Evolutionary conservation across 805 yeast species (phyloP).

Genomic region (Sugiyamaella americana): DNA sequence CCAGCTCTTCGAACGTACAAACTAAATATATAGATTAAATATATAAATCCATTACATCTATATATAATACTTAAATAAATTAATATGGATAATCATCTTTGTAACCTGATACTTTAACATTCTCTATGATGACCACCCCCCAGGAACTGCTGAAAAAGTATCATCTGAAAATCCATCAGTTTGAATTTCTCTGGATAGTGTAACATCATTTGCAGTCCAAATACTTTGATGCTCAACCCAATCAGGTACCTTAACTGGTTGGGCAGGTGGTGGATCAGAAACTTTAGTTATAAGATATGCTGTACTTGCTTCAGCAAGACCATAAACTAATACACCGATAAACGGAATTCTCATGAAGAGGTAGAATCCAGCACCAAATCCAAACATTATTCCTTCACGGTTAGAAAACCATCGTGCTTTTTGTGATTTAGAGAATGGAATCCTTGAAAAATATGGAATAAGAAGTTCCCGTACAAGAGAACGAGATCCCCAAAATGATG

Average conservation of each 20-base stretch:
- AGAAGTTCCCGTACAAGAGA: constrained; percentile 43
- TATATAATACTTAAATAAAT: no score
- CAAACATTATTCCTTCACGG: constrained; percentile 51
- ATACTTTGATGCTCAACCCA: constrained; percentile 31
- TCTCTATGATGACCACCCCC: constrained; percentile 4
- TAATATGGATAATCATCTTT: no score
- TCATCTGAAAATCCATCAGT: constrained; percentile 6
- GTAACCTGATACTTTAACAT: no score
- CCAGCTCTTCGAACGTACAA: no score
- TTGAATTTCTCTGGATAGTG: not conserved
- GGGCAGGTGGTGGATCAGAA: constrained; percentile 40
- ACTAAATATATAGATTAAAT: no score
- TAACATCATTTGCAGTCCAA: constrained; percentile 26
- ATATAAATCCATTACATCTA: no score
- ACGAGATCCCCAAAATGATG: constrained; percentile 43
- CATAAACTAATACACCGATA: constrained; percentile 43
- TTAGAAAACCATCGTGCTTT: constrained; percentile 45
- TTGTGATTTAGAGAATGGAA: constrained; percentile 40
- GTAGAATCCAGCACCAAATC: constrained; percentile 48
- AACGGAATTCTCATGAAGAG: constrained; percentile 40
- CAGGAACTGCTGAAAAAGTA: constrained; percentile 1
- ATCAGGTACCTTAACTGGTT: constrained; percentile 15
- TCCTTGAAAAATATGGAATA: constrained; percentile 44
- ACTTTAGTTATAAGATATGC: constrained; percentile 51
- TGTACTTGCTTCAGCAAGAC: constrained; percentile 47